These are phyloP conservation scores for Fomitopsis schrenkii DNA, from an alignment of 1,284 basidiomycete species.

Conservation along the genomic window DNA sequence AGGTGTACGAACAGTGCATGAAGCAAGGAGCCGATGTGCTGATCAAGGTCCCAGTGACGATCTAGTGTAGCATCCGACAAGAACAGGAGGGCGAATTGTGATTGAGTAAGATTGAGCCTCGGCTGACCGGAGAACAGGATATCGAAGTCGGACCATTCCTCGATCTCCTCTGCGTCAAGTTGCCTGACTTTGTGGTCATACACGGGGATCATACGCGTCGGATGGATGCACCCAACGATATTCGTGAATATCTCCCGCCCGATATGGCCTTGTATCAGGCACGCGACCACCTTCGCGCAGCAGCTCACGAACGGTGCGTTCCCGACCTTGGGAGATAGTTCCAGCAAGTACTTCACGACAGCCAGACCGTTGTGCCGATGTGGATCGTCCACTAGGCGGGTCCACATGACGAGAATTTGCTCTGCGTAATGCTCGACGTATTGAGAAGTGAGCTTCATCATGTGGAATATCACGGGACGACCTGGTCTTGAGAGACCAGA, in stretches of 20 bases:
- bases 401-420: conserved; percentile 83
- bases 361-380: conserved; percentile 77
- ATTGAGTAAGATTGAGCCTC: conserved; percentile 65
- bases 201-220: conserved; percentile 75
- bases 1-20: conserved; percentile 83
- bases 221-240: conserved; percentile 81
- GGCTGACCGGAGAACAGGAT: conserved; percentile 72
- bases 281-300: conserved; percentile 82
- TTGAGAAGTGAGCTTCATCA: conserved; percentile 81
- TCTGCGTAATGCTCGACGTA: conserved; percentile 78
- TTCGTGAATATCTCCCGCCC: conserved; percentile 80
- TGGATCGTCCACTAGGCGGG: conserved; percentile 66
- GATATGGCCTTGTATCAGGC: conserved; percentile 75
- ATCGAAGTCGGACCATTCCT: conserved; percentile 71
- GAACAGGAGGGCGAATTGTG: conserved; percentile 87
- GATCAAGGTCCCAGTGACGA: conserved; percentile 70
- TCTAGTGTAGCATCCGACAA: conserved; percentile 81
- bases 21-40: conserved; percentile 72
- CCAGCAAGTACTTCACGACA: conserved; percentile 80
- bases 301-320: conserved; percentile 76
- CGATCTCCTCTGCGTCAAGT: conserved; percentile 67
- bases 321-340: conserved; percentile 84
- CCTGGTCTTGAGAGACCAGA: conserved; percentile 57
- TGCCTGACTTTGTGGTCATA: conserved; percentile 68
- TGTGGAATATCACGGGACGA: conserved; percentile 71